Evolutionary conservation across 225 moss, liverwort and hornwort species (phyloP).

Genomic region (Pleurozium schreberi): DNA sequence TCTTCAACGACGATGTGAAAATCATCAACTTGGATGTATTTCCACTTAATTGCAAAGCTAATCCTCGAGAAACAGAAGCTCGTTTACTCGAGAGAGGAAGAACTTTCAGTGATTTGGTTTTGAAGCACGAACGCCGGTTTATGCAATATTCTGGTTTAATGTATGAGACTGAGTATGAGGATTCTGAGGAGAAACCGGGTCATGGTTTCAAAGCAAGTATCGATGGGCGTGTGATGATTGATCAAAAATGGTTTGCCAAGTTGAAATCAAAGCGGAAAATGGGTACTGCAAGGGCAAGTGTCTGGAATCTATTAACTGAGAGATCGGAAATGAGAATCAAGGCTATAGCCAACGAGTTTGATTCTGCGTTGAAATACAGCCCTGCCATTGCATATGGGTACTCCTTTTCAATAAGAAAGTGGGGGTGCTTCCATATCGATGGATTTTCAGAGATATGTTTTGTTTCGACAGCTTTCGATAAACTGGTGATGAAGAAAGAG

Average conservation of each 20-base stretch:
- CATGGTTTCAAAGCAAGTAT: neutral
- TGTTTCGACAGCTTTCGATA: constrained; percentile 11
- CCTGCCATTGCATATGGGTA: constrained; percentile 23
- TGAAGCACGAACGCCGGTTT: neutral
- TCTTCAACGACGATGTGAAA: neutral
- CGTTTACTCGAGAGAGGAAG: neutral
- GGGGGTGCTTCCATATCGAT: constrained; percentile 21
- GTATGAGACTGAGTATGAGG: neutral
- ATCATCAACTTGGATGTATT: neutral
- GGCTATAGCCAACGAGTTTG: neutral
- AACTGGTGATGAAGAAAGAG: constrained; percentile 22
- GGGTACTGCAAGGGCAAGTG: neutral
- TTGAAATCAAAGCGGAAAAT: fast-evolving
- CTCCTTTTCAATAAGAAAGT: constrained; percentile 10
- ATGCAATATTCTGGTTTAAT: neutral
- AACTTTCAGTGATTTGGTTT: neutral
- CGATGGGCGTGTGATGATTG: constrained; percentile 14
- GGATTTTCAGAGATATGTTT: constrained; percentile 12
- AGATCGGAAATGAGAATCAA: neutral
- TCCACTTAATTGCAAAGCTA: neutral
- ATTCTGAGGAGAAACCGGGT: fast-evolving
- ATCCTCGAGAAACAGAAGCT: neutral
- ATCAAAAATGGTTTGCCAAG: neutral
- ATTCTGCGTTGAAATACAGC: neutral
- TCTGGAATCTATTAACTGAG: too few relatives aligned